Conservation (phyloP, 306 rosid species). For the Hippophae gyantsensis region DNA sequence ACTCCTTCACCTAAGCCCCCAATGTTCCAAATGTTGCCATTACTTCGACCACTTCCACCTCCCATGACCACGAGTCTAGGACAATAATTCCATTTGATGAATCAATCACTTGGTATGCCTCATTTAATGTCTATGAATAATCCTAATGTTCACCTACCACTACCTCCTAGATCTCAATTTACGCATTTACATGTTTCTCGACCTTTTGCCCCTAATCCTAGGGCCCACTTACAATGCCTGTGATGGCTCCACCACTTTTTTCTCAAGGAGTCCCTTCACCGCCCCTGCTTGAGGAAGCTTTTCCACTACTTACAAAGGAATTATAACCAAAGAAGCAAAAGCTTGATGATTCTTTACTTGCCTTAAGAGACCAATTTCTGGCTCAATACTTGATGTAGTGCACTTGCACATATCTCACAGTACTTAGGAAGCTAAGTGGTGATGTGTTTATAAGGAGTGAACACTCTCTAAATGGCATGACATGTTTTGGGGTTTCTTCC, state of each 20-base stretch:
- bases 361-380: slow-evolving; percentile 78
- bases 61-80: slow-evolving; percentile 55
- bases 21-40: slow-evolving; percentile 44
- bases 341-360: slow-evolving; percentile 73
- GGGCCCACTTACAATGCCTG: slow-evolving; percentile 52
- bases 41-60: slow-evolving; percentile 52
- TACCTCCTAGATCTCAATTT: slow-evolving; percentile 85
- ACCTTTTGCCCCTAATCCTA: slow-evolving; percentile 43
- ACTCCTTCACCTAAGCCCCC: slow-evolving; percentile 57
- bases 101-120: slow-evolving; percentile 54
- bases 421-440: no score
- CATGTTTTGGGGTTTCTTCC: no score
- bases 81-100: slow-evolving; percentile 46
- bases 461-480: no score
- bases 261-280: slow-evolving; percentile 87
- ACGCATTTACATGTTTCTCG: slow-evolving; percentile 46
- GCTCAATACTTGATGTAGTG: slow-evolving; percentile 66
- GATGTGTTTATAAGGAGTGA: neutral
- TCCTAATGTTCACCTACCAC: slow-evolving; percentile 54
- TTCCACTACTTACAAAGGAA: slow-evolving; percentile 89
- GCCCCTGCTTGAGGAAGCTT: slow-evolving; percentile 90
- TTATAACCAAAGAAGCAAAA: slow-evolving; percentile 89
- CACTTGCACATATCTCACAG: neutral
- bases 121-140: slow-evolving; percentile 45
- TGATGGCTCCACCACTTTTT: slow-evolving; percentile 83